Evolutionary conservation across 2,329 filamentous ascomycete species (phyloP).

Genomic region (Dendryphion nanum): DNA sequence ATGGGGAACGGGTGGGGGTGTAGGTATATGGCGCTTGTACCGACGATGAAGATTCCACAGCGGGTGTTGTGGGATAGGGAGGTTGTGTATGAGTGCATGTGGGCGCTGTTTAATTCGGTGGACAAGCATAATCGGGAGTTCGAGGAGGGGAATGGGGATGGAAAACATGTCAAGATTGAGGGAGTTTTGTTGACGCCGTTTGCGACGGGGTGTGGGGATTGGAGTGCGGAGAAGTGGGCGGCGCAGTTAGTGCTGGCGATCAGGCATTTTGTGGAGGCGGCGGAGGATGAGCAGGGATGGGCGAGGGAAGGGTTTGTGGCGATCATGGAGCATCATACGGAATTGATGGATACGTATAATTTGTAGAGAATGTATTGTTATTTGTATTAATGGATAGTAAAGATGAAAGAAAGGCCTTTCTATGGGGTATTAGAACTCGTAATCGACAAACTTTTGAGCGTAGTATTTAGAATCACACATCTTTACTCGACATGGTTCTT

Average conservation of each 20-base stretch:
- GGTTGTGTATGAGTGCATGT: conserved; percentile 55
- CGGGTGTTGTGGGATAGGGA: conserved; percentile 51
- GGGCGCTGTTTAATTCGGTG: conserved; percentile 51
- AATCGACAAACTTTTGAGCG: no score
- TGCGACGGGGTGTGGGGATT: conserved; percentile 49
- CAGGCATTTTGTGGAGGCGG: conserved; percentile 53
- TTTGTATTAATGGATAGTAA: no score
- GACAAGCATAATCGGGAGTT: conserved; percentile 47
- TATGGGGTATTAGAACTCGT: no score
- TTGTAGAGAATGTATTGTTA: no score
- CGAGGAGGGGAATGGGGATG: conserved; percentile 3
- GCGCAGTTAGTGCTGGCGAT: conserved; percentile 51
- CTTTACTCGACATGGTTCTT: no score
- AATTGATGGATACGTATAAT: no score
- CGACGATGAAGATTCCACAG: conserved; percentile 52
- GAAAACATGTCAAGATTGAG: conserved; percentile 32
- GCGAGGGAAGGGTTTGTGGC: no score
- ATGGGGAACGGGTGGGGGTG: conserved; percentile 40
- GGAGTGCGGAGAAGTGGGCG: conserved; percentile 51
- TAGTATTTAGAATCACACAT: no score
- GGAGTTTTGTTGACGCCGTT: conserved; percentile 54
- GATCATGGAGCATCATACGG: no score
- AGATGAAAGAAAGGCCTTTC: no score
- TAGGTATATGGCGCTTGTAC: conserved; percentile 50
- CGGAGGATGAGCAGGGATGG: not conserved